These are phyloP conservation scores for Penicillium sp. DNA, from an alignment of 2,329 filamentous ascomycete genomes.

Conservation along the genomic window DNA sequence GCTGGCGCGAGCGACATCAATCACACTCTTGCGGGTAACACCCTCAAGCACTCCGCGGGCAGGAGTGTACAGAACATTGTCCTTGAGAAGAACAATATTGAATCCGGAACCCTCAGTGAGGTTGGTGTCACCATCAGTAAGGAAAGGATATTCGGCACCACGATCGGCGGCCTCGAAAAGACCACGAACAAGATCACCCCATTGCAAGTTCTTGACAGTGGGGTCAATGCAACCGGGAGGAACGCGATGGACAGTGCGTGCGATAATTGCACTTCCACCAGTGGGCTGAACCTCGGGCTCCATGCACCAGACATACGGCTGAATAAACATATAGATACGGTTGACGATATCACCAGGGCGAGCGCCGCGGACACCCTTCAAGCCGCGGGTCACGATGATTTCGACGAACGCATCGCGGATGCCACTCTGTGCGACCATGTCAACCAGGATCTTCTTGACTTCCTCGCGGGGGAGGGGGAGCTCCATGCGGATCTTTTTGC, in stretches of 20 bases:
- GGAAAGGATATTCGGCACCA: conserved; percentile 49
- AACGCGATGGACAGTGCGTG: conserved; percentile 46
- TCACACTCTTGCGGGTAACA: conserved; percentile 50
- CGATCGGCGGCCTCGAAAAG: conserved; percentile 51
- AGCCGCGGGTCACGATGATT: conserved; percentile 52
- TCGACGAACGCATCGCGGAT: conserved; percentile 53
- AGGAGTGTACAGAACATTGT: conserved; percentile 47
- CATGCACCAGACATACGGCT: conserved; percentile 54
- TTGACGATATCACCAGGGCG: conserved; percentile 37
- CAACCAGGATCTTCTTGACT: conserved; percentile 41
- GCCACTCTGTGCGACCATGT: conserved; percentile 49
- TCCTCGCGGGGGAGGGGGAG: conserved; percentile 44
- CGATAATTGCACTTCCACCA: conserved; percentile 46
- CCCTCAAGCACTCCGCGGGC: conserved; percentile 50
- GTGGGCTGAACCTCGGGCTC: conserved; percentile 42
- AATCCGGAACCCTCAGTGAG: conserved; percentile 53
- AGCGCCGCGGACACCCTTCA: conserved; percentile 42
- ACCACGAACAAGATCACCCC: conserved; percentile 49
- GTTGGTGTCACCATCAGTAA: conserved; percentile 52
- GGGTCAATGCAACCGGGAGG: conserved; percentile 52
- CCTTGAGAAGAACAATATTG: conserved; percentile 50
- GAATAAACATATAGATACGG: conserved; percentile 50
- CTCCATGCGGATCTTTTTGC: conserved; percentile 47
- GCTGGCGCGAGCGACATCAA: conserved; percentile 41
- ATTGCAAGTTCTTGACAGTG: conserved; percentile 53